These are phyloP conservation scores for Penicillium manginii DNA, from an alignment of 495 filamentous ascomycete species.

Conservation along the genomic window DNA sequence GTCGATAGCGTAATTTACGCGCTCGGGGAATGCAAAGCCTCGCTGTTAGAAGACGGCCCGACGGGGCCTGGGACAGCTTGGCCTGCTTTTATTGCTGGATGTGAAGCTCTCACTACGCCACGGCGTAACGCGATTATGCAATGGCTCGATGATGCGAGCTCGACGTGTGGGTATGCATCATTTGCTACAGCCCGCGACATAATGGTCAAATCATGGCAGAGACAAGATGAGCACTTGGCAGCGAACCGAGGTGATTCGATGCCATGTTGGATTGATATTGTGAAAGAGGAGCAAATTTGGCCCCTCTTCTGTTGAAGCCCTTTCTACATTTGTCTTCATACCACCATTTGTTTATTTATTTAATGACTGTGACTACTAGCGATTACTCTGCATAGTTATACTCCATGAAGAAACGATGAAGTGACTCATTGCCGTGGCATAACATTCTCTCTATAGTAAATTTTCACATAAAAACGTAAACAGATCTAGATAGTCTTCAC, in stretches of 20 bases:
- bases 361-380: too few species aligned
- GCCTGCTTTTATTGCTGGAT: slow-evolving; percentile 42
- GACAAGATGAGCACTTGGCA: slow-evolving; percentile 34
- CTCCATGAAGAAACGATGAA: slow-evolving; percentile 8
- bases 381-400: background rate
- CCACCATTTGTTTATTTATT: too few species aligned
- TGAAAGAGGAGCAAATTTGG: slow-evolving; percentile 32
- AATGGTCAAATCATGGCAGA: slow-evolving; percentile 33
- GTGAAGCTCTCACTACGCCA: slow-evolving; percentile 30
- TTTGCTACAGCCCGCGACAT: slow-evolving; percentile 31
- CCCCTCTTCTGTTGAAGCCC: slow-evolving; percentile 32
- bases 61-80: slow-evolving; percentile 36
- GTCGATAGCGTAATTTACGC: slow-evolving; percentile 38
- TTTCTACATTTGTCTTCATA: background rate
- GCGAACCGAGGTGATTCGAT: slow-evolving; percentile 27
- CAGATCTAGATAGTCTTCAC: slow-evolving; percentile 33
- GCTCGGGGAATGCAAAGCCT: slow-evolving; percentile 25
- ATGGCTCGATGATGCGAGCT: slow-evolving; percentile 30
- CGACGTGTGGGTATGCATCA: slow-evolving; percentile 27
- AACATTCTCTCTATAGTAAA: slow-evolving; percentile 2
- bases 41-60: slow-evolving; percentile 17
- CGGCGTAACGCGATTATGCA: slow-evolving; percentile 27
- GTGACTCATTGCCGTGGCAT: slow-evolving; percentile 2
- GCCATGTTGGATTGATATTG: slow-evolving; percentile 35
- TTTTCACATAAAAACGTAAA: slow-evolving; percentile 3